Conservation (phyloP, 2,329 filamentous ascomycete genomes). For the Pyricularia pennisetigena region DNA sequence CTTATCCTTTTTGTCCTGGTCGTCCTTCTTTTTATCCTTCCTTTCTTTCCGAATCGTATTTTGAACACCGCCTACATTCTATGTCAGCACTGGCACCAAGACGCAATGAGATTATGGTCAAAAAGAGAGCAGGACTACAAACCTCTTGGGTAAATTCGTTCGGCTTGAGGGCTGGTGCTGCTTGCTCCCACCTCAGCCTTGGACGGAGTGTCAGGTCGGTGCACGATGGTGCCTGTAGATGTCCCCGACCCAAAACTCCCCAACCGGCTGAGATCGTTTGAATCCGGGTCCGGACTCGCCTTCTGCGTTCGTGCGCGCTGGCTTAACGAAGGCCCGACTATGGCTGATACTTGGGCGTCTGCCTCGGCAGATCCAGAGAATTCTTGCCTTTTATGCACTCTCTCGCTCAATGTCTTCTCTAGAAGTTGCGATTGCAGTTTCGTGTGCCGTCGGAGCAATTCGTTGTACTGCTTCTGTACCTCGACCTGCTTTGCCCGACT, state of each 20-base stretch:
- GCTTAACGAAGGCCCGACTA: constrained; percentile 25
- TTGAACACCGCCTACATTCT: constrained; percentile 34
- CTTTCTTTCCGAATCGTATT: constrained; percentile 37
- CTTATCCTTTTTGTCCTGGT: constrained; percentile 33
- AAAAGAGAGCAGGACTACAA: constrained; percentile 20
- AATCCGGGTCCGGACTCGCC: constrained; percentile 34
- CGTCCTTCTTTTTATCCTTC: constrained; percentile 37
- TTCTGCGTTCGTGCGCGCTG: constrained; percentile 24
- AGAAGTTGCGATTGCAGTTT: constrained; percentile 29
- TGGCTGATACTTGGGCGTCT: constrained; percentile 25
- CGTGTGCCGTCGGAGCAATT: constrained; percentile 41
- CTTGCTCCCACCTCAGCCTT: constrained; percentile 8
- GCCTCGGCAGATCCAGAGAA: constrained; percentile 7
- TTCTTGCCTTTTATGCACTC: background rate
- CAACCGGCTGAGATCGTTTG: constrained; percentile 28
- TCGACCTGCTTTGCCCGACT: constrained; percentile 43
- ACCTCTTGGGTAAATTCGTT: constrained; percentile 37
- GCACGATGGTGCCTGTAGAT: constrained; percentile 14
- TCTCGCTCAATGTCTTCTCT: background rate
- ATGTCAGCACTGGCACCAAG: constrained; percentile 16
- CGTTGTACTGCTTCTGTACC: constrained; percentile 39
- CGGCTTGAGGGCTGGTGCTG: constrained; percentile 24
- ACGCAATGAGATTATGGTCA: background rate
- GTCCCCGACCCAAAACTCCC: constrained; percentile 14
- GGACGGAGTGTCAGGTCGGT: constrained; percentile 28